Evolutionary conservation across 495 filamentous ascomycete genomes (phyloP).

Genomic region (Penicillium samsonianum): DNA sequence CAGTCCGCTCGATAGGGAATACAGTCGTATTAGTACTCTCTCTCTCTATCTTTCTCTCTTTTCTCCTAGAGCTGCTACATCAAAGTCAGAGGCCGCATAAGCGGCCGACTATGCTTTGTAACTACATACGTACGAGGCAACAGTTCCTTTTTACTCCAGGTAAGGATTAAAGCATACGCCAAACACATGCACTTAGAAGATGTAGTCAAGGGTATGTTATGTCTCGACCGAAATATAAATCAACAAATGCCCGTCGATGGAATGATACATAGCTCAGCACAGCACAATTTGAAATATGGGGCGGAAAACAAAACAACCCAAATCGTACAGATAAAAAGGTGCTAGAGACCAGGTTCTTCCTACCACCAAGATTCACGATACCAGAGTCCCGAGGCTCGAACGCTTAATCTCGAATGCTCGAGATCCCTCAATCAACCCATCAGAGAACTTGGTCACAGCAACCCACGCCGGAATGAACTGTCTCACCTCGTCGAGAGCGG

Average conservation of each 20-base stretch:
- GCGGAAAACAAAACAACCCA: neutral
- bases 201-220: neutral
- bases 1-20: too few species aligned
- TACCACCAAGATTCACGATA: neutral
- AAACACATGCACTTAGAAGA: too few species aligned
- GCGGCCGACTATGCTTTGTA: too few species aligned
- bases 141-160: too few species aligned
- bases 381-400: neutral
- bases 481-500: constrained; percentile 80
- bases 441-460: constrained; percentile 67
- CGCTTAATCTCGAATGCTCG: constrained; percentile 54
- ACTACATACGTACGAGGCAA: too few species aligned
- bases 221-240: neutral
- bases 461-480: constrained; percentile 79
- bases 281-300: neutral
- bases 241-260: neutral
- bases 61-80: too few species aligned
- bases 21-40: too few species aligned
- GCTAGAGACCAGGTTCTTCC: neutral
- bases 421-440: constrained; percentile 80
- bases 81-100: too few species aligned
- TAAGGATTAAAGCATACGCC: too few species aligned
- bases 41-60: too few species aligned
- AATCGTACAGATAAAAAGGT: constrained; percentile 4
- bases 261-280: neutral